Evolutionary conservation across 2,329 filamentous ascomycete genomes (phyloP).

Genomic region (Botryotinia narcissicola): DNA sequence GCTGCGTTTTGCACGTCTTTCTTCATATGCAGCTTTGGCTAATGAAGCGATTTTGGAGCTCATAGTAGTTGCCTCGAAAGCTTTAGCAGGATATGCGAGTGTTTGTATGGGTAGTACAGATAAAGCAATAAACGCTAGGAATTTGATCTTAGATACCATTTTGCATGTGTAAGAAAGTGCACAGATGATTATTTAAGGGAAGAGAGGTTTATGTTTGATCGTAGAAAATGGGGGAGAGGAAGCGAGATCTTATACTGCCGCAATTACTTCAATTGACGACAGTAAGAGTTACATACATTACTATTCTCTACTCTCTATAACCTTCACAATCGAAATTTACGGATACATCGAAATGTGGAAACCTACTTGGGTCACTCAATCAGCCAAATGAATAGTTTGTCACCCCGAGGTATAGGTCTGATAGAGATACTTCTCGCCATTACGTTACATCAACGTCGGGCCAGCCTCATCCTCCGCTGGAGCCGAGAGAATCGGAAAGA

Average conservation of each 20-base stretch:
- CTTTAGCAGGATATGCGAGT: slow-evolving; percentile 9
- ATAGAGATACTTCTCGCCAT: background rate
- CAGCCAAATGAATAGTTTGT: background rate
- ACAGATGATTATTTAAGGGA: background rate
- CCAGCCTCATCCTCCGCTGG: background rate
- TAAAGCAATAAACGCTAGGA: background rate
- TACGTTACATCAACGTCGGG: background rate
- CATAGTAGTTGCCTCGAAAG: slow-evolving; percentile 20
- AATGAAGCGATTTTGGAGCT: slow-evolving; percentile 6
- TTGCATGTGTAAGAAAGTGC: background rate
- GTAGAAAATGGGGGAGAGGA: background rate
- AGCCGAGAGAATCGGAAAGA: slow-evolving; percentile 1
- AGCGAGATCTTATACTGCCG: background rate
- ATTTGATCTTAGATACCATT: background rate
- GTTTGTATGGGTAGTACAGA: background rate
- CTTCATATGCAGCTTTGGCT: slow-evolving; percentile 17
- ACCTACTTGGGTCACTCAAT: background rate
- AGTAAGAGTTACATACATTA: background rate
- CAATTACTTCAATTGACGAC: background rate
- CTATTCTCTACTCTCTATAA: background rate
- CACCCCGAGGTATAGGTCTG: background rate
- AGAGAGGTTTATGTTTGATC: background rate
- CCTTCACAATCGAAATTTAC: background rate
- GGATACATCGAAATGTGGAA: background rate
- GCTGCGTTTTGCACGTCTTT: slow-evolving; percentile 17